Evolutionary conservation across 1,284 basidiomycete genomes (phyloP).

Genomic region (Xerocomus cyaneibrunnescens): DNA sequence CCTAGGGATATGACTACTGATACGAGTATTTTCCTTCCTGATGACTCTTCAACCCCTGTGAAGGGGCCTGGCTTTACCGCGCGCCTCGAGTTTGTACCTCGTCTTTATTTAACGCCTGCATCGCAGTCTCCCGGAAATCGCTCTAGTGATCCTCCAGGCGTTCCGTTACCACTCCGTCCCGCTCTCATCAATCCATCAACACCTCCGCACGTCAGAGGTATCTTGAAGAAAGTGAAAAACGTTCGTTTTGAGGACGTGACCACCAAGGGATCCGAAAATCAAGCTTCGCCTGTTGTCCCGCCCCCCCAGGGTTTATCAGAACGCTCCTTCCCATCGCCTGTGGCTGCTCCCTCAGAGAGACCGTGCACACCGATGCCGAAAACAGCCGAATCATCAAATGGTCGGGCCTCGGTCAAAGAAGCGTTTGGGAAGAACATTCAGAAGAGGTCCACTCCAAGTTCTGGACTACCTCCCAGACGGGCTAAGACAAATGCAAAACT

Average conservation of each 20-base stretch:
- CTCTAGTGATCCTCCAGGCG: conserved; percentile 21
- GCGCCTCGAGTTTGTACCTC: background rate
- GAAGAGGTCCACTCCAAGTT: conserved; percentile 11
- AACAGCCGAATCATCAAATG: background rate
- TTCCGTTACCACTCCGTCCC: conserved; percentile 34
- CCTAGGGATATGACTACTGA: conserved; percentile 3
- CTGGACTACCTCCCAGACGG: conserved; percentile 19
- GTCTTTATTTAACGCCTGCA: background rate
- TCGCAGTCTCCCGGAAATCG: background rate
- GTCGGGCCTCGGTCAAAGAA: background rate
- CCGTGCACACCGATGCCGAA: conserved; percentile 13
- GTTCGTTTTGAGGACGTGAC: conserved; percentile 33
- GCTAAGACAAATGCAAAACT: conserved; percentile 14
- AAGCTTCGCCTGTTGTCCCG: background rate
- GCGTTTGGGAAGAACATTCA: background rate
- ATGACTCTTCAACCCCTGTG: conserved; percentile 12
- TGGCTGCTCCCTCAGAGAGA: conserved; percentile 10
- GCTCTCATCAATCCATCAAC: conserved; percentile 32
- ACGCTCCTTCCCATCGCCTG: conserved; percentile 16
- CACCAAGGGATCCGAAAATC: conserved; percentile 3
- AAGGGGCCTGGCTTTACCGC: conserved; percentile 3
- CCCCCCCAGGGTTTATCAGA: conserved; percentile 5
- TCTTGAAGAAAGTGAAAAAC: conserved; percentile 35
- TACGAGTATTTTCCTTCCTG: conserved; percentile 13
- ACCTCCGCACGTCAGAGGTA: conserved; percentile 29